A percentile compares a stretch with the other conserved stretches of the same genome.
Evolutionary conservation across 352 stramenopile species (phyloP).

Genomic region (Globisporangium polare): DNA sequence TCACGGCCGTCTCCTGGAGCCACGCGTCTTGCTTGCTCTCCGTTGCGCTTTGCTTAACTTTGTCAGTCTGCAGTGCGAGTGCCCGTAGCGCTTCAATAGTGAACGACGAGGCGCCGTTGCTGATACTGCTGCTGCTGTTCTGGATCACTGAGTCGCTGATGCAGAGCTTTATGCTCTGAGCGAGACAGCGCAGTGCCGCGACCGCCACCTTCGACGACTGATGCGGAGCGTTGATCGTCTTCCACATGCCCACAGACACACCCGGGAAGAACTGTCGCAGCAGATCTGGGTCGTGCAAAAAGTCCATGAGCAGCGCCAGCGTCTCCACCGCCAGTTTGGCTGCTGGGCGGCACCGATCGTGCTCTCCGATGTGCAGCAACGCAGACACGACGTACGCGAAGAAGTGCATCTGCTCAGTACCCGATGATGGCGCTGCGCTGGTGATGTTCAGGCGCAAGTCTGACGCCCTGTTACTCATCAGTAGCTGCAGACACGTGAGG

Average conservation of each 20-base stretch:
- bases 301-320: conserved; percentile 33
- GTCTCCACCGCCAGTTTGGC: conserved; percentile 36
- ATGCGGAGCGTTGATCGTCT: conserved; percentile 55
- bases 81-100: conserved; percentile 16
- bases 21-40: conserved; percentile 29
- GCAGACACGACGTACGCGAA: conserved; percentile 63
- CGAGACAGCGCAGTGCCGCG: conserved; percentile 54
- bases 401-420: conserved; percentile 49
- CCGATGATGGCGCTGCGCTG: neutral
- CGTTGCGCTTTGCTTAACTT: neutral
- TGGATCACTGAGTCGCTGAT: conserved; percentile 21
- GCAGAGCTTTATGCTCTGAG: conserved; percentile 28
- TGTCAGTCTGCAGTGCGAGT: neutral
- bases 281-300: conserved; percentile 30
- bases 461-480: conserved; percentile 23
- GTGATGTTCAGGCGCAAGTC: conserved; percentile 4
- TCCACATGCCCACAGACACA: conserved; percentile 58
- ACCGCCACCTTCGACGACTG: conserved; percentile 64
- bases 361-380: conserved; percentile 56
- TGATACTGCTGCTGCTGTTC: conserved; percentile 4
- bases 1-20: conserved; percentile 46
- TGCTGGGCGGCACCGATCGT: conserved; percentile 39
- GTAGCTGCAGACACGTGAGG: conserved; percentile 33
- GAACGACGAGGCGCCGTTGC: neutral
- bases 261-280: conserved; percentile 74